Evolutionary conservation across 148 eudicot genomes (phyloP).

Genomic region (Limonium bicolor): DNA sequence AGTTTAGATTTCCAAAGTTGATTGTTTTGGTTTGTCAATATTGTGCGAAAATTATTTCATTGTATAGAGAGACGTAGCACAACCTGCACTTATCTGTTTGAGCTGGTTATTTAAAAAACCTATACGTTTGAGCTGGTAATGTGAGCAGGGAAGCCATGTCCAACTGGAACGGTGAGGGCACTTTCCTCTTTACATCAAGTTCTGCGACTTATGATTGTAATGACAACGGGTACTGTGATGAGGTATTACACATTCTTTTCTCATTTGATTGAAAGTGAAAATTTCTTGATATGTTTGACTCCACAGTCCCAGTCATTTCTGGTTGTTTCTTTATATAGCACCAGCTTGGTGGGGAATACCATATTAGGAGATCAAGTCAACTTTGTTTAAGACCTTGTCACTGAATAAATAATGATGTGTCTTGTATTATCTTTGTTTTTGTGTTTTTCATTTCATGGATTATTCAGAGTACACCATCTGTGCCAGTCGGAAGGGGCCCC

Average conservation of each 20-base stretch:
- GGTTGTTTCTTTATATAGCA: no score
- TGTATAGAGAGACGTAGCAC: no score
- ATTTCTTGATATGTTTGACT: not conserved
- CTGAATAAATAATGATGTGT: no score
- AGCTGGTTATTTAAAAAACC: not conserved
- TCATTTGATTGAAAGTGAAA: not conserved
- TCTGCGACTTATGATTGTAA: slow-evolving; percentile 65
- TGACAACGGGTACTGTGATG: slow-evolving; percentile 76
- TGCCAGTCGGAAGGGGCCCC: slow-evolving; percentile 64
- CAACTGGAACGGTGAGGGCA: slow-evolving; percentile 69
- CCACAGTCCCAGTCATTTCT: no score
- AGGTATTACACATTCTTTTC: slow-evolving; percentile 24
- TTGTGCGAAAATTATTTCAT: no score
- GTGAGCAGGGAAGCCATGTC: slow-evolving; percentile 47
- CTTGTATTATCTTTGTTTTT: no score
- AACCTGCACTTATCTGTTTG: not conserved
- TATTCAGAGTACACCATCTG: slow-evolving; percentile 50
- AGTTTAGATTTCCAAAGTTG: no score
- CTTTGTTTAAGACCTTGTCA: no score
- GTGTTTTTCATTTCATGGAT: not conserved
- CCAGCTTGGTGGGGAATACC: no score
- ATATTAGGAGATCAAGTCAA: no score
- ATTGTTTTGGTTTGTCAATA: no score
- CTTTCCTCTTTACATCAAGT: slow-evolving; percentile 81
- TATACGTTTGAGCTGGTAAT: slow-evolving; percentile 2